Base-by-base conservation (phyloP, 2,329 filamentous ascomycete genomes). In the Aspergillus calidoustus region DNA sequence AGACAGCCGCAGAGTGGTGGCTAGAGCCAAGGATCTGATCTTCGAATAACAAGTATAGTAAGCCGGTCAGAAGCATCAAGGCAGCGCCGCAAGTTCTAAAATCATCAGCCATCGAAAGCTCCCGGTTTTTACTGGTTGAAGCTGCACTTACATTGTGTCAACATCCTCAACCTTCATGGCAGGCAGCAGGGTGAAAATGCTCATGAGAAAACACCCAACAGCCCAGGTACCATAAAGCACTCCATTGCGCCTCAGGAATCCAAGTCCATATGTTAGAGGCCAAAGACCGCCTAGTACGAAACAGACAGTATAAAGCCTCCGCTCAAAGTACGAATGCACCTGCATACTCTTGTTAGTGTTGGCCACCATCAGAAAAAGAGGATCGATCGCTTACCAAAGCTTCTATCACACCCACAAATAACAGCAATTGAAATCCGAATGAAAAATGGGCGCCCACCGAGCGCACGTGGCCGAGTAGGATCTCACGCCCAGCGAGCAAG, bases 261-360 rank as follows among this genome's bases (percentile, higher is more conserved):
- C 82, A 28, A 84, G 71, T 0, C 95, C 94, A 68, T 95, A 91
- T 0, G 87, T 81, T 0, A 84, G 68, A 0, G 95, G 95, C 91
- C 93, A 99, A 48, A 91, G 82, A 1, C 89, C 86, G 3, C 87
- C 93, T 3, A 93, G 67, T 28, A 93, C 71, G 72, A 93, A 99
- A 59, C 94, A 86, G 0, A 87, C 80, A 0, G 94, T 97, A 69
- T 96, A 89, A 25, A 98, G 87, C 72, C 97, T 90, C 46, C 95
- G 89, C 69, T 94, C 86, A 60, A 96, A 96, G 75, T 99, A 99
- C 54, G 92, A 93, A 79, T 96, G 83, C 23, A 95, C 93, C 91
- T 95, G 59, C 7, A 53, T 23, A n/a, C 56, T 50, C 25, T 5
- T 9, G 28, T 51, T 15, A 62, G 41, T 19, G 11, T 41, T 52